A percentile compares a stretch with the other conserved stretches of the same genome.
phyloP scores from a whole-genome alignment of 1,139 yeast species.

The Hyphopichia buzzinii region DNA sequence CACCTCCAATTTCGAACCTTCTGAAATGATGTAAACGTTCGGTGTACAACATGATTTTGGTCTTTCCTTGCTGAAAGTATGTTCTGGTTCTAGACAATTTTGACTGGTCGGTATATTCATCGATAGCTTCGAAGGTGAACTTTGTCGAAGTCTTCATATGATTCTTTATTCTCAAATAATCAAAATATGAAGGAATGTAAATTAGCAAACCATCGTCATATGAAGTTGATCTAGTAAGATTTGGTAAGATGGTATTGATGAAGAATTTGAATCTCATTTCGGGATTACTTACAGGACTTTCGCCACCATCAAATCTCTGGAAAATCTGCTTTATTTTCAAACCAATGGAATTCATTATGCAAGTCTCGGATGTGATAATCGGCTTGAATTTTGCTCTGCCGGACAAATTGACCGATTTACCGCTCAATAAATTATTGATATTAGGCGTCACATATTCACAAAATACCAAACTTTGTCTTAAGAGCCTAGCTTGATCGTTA shows the following conservation, averaged over 20 bases:
- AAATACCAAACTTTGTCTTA: slow-evolving; percentile 79
- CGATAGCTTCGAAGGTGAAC: slow-evolving; percentile 61
- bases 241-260: slow-evolving; percentile 69
- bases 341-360: slow-evolving; percentile 51
- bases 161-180: slow-evolving; percentile 75
- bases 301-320: slow-evolving; percentile 57
- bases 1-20: slow-evolving; percentile 84
- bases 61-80: slow-evolving; percentile 60
- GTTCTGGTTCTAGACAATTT: slow-evolving; percentile 72
- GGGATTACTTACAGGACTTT: slow-evolving; percentile 64
- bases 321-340: slow-evolving; percentile 70
- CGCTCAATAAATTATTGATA: slow-evolving; percentile 62
- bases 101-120: slow-evolving; percentile 77
- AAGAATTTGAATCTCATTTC: slow-evolving; percentile 80
- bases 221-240: slow-evolving; percentile 54
- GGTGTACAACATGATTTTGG: slow-evolving; percentile 76
- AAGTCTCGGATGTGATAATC: slow-evolving; percentile 29
- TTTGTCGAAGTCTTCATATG: slow-evolving; percentile 66
- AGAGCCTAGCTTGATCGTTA: slow-evolving; percentile 71
- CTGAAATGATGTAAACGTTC: slow-evolving; percentile 93
- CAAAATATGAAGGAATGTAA: slow-evolving; percentile 84
- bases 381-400: slow-evolving; percentile 64
- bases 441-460: slow-evolving; percentile 78
- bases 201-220: slow-evolving; percentile 74
- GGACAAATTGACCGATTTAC: slow-evolving; percentile 58